Conservation (phyloP, 495 filamentous ascomycete genomes). For the Halenospora varia region DNA sequence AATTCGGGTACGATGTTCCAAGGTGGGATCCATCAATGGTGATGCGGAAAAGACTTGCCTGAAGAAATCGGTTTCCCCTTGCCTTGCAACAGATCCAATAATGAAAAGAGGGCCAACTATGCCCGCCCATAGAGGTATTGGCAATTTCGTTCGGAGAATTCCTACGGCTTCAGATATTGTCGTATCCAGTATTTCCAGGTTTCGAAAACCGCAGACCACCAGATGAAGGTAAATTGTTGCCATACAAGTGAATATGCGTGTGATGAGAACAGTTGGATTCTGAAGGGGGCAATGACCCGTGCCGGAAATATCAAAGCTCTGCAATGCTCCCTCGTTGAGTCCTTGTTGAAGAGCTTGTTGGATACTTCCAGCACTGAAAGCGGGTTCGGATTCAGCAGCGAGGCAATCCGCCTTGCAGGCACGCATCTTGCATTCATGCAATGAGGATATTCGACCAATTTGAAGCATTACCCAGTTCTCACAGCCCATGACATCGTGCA, state of each 20-base stretch:
- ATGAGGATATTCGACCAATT: slow-evolving; percentile 10
- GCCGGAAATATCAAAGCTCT: background rate
- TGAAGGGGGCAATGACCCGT: background rate
- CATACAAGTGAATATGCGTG: slow-evolving; percentile 9
- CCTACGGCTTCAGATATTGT: slow-evolving; percentile 7
- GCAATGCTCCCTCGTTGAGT: background rate
- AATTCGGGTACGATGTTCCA: slow-evolving; percentile 14
- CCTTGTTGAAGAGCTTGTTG: slow-evolving; percentile 3
- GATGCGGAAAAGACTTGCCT: slow-evolving; percentile 10
- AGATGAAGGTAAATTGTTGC: slow-evolving; percentile 18
- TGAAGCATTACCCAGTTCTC: slow-evolving; percentile 14
- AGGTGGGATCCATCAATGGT: slow-evolving; percentile 11
- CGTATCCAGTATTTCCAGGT: slow-evolving; percentile 1
- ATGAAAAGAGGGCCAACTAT: slow-evolving; percentile 15
- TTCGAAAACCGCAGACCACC: slow-evolving; percentile 8
- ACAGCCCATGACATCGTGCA: slow-evolving; percentile 21
- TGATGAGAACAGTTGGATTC: background rate
- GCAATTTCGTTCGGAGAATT: slow-evolving; percentile 7
- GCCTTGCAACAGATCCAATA: slow-evolving; percentile 13
- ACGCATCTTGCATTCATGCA: slow-evolving; percentile 9
- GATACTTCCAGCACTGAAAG: background rate
- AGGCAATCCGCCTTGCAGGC: slow-evolving; percentile 1
- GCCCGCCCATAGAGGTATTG: slow-evolving; percentile 6
- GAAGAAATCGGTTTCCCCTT: slow-evolving; percentile 12
- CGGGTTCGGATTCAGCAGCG: background rate